Percentiles rank a stretch among this genome's conserved stretches.
Conservation (phyloP, 345 rosid species). For the Laguncularia racemosa region DNA sequence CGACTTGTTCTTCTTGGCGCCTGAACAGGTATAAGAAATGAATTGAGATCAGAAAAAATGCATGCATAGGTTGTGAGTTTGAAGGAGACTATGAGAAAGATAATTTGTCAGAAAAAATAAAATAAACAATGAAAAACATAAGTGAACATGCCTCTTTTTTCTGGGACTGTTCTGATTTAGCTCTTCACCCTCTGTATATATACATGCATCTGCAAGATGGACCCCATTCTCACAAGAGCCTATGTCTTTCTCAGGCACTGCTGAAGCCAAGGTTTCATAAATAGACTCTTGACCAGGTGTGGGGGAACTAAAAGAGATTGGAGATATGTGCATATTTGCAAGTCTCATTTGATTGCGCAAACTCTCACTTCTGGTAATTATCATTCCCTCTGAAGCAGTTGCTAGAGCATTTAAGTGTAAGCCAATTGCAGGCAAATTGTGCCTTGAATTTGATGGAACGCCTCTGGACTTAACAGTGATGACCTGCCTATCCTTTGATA, state of each 20-base stretch:
- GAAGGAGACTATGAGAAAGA: background rate
- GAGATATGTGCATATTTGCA: slow-evolving; percentile 29
- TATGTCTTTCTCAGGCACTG: slow-evolving; percentile 25
- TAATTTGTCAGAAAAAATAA: background rate
- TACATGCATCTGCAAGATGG: slow-evolving; percentile 35
- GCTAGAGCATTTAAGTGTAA: slow-evolving; percentile 83
- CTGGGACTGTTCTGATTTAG: slow-evolving; percentile 59
- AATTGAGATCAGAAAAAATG: too few species aligned
- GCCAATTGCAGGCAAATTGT: slow-evolving; percentile 72
- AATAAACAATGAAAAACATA: slow-evolving; percentile 1
- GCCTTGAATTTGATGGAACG: slow-evolving; percentile 24
- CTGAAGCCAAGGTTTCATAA: slow-evolving; percentile 33
- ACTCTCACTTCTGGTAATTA: slow-evolving; percentile 29
- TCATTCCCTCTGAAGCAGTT: slow-evolving; percentile 32
- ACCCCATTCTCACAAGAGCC: slow-evolving; percentile 28
- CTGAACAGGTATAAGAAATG: slow-evolving; percentile 20
- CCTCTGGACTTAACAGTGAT: slow-evolving; percentile 28
- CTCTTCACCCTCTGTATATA: slow-evolving; percentile 37
- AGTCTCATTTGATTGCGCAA: slow-evolving; percentile 30
- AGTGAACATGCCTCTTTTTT: slow-evolving; percentile 51
- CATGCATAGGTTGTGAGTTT: background rate
- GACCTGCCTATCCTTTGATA: slow-evolving; percentile 23
- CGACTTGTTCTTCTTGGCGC: slow-evolving; percentile 50
- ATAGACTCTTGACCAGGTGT: slow-evolving; percentile 22
- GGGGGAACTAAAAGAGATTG: slow-evolving; percentile 33